phyloP scores from a whole-genome alignment of 352 stramenopile genomes.

The Globisporangium cylindrosporum region DNA sequence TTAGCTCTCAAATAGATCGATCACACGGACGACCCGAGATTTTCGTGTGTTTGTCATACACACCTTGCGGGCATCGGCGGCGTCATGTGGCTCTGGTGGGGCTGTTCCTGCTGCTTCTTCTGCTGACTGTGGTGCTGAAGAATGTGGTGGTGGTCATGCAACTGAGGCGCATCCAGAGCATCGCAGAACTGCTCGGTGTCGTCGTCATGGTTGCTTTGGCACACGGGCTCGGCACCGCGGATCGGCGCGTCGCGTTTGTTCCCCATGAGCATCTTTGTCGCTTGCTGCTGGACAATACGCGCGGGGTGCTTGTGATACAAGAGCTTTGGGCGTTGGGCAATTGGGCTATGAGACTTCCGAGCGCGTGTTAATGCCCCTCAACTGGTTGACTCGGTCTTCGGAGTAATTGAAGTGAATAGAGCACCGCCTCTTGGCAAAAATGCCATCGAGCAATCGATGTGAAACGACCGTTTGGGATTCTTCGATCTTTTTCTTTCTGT shows the following conservation, averaged over 20 bases:
- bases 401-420: background rate
- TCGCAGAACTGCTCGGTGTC: background rate
- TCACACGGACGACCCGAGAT: background rate
- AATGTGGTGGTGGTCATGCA: background rate
- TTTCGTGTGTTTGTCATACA: background rate
- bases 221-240: slow-evolving; percentile 6
- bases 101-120: slow-evolving; percentile 1
- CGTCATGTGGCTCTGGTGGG: background rate
- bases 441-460: background rate
- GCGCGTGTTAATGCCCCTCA: background rate
- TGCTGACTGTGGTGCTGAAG: background rate
- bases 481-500: slow-evolving; percentile 6
- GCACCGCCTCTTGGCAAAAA: background rate
- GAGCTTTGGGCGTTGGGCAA: background rate
- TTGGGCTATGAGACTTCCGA: background rate
- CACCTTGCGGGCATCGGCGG: background rate
- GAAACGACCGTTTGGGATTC: slow-evolving; percentile 12
- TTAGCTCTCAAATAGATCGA: background rate
- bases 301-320: background rate
- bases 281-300: slow-evolving; percentile 1
- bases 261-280: slow-evolving; percentile 3
- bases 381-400: background rate
- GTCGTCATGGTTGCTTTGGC: background rate
- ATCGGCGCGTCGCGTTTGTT: slow-evolving; percentile 9
- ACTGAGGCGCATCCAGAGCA: background rate